phyloP scores from a whole-genome alignment of 1,284 basidiomycete species.

The Puccinia triticina region DNA sequence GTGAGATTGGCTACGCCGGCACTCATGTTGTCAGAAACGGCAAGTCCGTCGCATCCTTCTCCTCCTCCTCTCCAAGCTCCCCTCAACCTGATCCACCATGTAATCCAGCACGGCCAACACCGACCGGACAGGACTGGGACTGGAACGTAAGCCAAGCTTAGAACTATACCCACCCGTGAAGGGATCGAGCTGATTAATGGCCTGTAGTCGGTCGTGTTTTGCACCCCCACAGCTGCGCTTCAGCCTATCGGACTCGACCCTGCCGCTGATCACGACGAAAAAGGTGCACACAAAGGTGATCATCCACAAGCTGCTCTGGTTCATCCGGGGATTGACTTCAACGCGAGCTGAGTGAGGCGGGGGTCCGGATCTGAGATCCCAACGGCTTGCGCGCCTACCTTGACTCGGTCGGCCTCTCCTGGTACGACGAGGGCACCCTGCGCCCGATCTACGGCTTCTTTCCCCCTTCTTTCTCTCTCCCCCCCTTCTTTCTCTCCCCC shows the following conservation, averaged over 20 bases:
- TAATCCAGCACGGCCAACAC: constrained; percentile 61
- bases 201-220: constrained; percentile 70
- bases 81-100: constrained; percentile 53
- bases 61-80: constrained; percentile 23
- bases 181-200: too few relatives aligned
- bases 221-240: constrained; percentile 85
- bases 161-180: too few relatives aligned
- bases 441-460: constrained; percentile 97
- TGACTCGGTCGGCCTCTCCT: constrained; percentile 76
- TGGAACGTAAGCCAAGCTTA: constrained; percentile 66
- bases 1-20: constrained; percentile 89
- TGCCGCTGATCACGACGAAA: constrained; percentile 94
- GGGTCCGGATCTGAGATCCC: constrained; percentile 96
- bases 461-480: too few relatives aligned
- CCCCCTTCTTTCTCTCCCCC: too few relatives aligned
- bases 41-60: constrained; percentile 69
- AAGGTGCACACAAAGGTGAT: constrained; percentile 90
- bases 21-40: constrained; percentile 99
- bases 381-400: constrained; percentile 88
- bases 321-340: constrained; percentile 83
- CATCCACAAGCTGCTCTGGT: constrained; percentile 94
- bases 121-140: constrained; percentile 90
- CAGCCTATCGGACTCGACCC: constrained; percentile 71
- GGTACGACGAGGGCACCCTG: constrained; percentile 87
- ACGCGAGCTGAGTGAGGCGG: constrained; percentile 76